Evolutionary conservation across 169 alveolate species (phyloP).

Genomic region (Eimeria acervulina): DNA sequence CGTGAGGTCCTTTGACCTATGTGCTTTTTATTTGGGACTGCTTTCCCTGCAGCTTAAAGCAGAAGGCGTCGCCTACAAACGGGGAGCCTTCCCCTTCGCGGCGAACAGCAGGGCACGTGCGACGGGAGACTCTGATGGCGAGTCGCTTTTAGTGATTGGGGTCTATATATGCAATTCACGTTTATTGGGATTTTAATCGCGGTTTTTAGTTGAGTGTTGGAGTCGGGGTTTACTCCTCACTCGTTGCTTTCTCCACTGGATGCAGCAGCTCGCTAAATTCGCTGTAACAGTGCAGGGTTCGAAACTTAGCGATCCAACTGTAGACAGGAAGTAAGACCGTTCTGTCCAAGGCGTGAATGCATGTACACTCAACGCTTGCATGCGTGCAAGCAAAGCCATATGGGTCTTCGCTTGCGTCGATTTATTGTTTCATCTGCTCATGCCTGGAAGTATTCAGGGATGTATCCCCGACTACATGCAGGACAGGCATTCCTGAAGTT

Average conservation of each 20-base stretch:
- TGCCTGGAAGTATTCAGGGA: not conserved
- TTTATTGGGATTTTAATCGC: not conserved
- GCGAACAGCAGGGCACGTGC: constrained; percentile 98
- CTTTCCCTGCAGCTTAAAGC: constrained; percentile 84
- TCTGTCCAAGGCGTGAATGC: too few species aligned
- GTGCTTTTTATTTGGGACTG: not conserved
- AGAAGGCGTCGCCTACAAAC: constrained; percentile 91
- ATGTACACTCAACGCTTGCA: too few species aligned
- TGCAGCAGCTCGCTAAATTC: not conserved
- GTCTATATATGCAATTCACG: not conserved
- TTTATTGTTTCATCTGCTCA: not conserved
- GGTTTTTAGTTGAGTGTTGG: too few species aligned
- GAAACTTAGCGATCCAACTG: not conserved
- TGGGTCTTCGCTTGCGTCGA: not conserved
- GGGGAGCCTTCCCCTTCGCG: constrained; percentile 97
- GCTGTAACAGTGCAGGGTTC: not conserved
- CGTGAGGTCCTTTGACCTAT: not conserved
- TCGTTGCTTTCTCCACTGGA: not conserved
- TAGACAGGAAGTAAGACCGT: too few species aligned
- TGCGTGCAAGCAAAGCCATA: not conserved
- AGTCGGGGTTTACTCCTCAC: too few species aligned
- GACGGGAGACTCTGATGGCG: constrained; percentile 97
- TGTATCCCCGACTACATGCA: not conserved
- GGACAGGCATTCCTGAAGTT: not conserved
- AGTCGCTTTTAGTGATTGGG: not conserved